Evolutionary conservation across 1,139 yeast genomes (phyloP), one percentile per base, ranked within the genome.

Genomic region (Candida dubliniensis): DNA sequence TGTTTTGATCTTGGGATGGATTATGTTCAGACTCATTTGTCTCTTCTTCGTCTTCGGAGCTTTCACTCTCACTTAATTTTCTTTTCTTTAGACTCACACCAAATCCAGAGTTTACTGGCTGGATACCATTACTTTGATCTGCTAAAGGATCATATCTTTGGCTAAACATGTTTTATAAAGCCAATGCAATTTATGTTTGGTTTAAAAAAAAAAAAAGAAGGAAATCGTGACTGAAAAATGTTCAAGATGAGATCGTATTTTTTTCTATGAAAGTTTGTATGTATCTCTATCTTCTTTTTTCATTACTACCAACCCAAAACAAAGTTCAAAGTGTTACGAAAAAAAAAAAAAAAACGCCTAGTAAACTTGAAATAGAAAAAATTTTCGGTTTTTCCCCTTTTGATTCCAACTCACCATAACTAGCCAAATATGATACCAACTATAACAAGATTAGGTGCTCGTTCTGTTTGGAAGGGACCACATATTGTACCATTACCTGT

Each of bases 401-500:
- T 11, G 10, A 23, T 15, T 14, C 34, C 8, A 37, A 15, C 26
- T 9, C 18, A 31, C 25, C 18, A 14, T 10, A 36, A 25, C 40
- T 11, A 26, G 35, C 52, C 43, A 38, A 51, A 49, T 23, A 86
- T 86, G 95, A 77, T 80, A 66, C 76, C 86, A 40, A 63, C 84
- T 29, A 58, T 80, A 47, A 61, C 69, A 40, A 64, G 80, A 41
- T 69, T 86, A 49, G 60, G 57, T 79, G 12, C 33, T 3, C 46
- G 96, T 57, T 84, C 95, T 1, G 88, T 84, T 10, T 87, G 96
- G 96, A 87, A 87, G 62, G 96, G 97, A 24, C 99, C 99, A 7
- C 86, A 85, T 60, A 85, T 93, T 49, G 98, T 91, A 14, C 97
- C 98, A 3, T 76, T 93, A 41, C 97, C 98, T 18, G 77, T 91